Evolutionary conservation across 129 eudicot species (phyloP).

Genomic region (Helianthus tuberosus): DNA sequence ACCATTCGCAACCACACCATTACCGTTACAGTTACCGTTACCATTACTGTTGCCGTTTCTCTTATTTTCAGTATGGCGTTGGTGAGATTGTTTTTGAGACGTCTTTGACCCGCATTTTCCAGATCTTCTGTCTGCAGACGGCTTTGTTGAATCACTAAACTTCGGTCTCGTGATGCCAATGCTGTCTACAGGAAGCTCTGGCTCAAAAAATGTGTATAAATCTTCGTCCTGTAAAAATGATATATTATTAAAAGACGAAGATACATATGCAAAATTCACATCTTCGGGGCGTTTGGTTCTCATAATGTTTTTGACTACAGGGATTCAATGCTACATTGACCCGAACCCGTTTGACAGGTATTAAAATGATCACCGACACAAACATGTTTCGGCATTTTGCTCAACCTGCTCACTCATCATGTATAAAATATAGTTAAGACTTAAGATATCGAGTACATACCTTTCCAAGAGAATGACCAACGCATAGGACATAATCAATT

Average conservation of each 20-base stretch:
- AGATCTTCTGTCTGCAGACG: conserved; percentile 42
- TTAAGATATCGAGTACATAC: conserved; percentile 32
- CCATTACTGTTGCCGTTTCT: conserved; percentile 30
- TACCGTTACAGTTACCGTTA: not conserved
- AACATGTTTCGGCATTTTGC: not conserved
- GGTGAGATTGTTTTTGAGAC: conserved; percentile 40
- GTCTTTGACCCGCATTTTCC: conserved; percentile 50
- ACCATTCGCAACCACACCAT: conserved; percentile 18
- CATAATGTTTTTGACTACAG: too few species aligned
- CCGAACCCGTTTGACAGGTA: not conserved
- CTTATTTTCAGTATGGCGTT: conserved; percentile 45
- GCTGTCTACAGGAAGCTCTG: conserved; percentile 71
- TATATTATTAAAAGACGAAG: not conserved
- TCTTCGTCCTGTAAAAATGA: conserved; percentile 73
- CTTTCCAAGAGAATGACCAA: conserved; percentile 91
- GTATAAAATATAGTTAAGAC: not conserved
- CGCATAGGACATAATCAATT: conserved; percentile 82
- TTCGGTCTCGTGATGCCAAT: conserved; percentile 53
- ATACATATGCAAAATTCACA: not conserved
- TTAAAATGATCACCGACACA: not conserved
- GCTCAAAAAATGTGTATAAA: conserved; percentile 82
- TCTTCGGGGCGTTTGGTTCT: too few species aligned
- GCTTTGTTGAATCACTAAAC: conserved; percentile 45
- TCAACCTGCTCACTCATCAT: not conserved
- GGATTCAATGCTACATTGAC: too few species aligned